phyloP scores from a whole-genome alignment of 139 green algal genomes.

The Tetradesmus lagerheimii region DNA sequence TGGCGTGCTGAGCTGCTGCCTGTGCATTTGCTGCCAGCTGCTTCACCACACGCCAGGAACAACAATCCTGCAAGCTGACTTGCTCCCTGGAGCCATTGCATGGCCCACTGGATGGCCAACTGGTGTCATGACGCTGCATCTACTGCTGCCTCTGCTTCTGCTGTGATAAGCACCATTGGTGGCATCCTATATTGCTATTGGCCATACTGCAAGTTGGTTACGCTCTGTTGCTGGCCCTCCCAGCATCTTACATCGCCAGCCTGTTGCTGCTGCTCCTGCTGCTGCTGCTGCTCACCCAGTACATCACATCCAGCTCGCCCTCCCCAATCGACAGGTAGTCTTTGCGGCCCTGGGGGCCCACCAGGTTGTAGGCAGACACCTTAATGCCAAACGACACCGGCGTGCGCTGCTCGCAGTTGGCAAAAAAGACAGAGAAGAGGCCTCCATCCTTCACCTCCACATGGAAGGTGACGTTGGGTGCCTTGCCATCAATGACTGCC shows the following conservation, averaged over 20 bases:
- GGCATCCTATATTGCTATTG: background rate
- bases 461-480: slow-evolving; percentile 50
- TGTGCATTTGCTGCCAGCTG: too few relatives aligned
- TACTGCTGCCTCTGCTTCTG: slow-evolving; percentile 10
- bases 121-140: background rate
- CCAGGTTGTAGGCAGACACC: slow-evolving; percentile 80
- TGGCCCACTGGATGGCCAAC: too few relatives aligned
- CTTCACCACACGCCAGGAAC: too few relatives aligned
- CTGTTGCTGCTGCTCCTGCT: background rate
- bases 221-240: background rate
- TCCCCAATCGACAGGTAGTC: slow-evolving; percentile 95
- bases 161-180: background rate
- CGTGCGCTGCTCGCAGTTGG: slow-evolving; percentile 85
- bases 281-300: slow-evolving; percentile 75
- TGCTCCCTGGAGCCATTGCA: too few relatives aligned
- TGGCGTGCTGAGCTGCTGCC: too few relatives aligned
- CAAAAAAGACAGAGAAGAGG: slow-evolving; percentile 87
- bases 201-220: background rate
- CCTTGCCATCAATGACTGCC: slow-evolving; percentile 37
- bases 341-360: background rate
- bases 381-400: slow-evolving; percentile 81
- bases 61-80: too few relatives aligned
- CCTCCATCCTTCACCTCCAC: slow-evolving; percentile 53
- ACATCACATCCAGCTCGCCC: slow-evolving; percentile 87
- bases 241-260: background rate